Percentiles rank a stretch among this genome's conserved stretches.
Conservation (phyloP, 495 filamentous ascomycete species). For the Friedmanniomyces simplex region DNA sequence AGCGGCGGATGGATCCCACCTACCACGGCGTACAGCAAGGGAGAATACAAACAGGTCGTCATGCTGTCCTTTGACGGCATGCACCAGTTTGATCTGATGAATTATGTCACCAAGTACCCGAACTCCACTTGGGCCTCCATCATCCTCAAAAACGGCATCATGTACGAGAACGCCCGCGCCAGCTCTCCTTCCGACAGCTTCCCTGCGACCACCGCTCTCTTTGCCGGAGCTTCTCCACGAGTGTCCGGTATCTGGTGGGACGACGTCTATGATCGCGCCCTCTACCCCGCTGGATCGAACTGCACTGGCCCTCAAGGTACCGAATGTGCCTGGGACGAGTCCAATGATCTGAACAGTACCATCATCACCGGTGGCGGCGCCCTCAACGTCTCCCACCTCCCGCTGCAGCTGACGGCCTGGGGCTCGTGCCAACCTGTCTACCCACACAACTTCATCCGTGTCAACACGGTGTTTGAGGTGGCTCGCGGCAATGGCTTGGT, state of each 20-base stretch:
- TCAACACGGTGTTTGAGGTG: slow-evolving; percentile 34
- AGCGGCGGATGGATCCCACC: background rate
- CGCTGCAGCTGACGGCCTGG: background rate
- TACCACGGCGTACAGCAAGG: background rate
- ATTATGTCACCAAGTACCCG: slow-evolving; percentile 25
- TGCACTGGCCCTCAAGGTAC: slow-evolving; percentile 21
- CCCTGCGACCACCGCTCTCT: slow-evolving; percentile 25
- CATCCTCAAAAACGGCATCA: background rate
- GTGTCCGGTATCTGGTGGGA: slow-evolving; percentile 34
- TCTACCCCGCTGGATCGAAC: slow-evolving; percentile 24
- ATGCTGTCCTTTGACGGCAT: slow-evolving; percentile 21
- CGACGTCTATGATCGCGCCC: slow-evolving; percentile 29
- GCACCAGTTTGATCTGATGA: slow-evolving; percentile 20
- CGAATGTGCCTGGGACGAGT: background rate
- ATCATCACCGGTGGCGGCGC: background rate
- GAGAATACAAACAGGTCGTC: slow-evolving; percentile 26
- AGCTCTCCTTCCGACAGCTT: slow-evolving; percentile 31
- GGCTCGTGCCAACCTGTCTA: slow-evolving; percentile 16
- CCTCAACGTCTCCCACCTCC: background rate
- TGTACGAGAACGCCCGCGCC: slow-evolving; percentile 27
- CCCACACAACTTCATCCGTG: slow-evolving; percentile 30
- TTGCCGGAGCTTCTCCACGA: slow-evolving; percentile 28
- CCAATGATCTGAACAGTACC: background rate
- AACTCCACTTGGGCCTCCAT: slow-evolving; percentile 22
- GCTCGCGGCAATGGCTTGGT: slow-evolving; percentile 21